phyloP scores from a whole-genome alignment of 306 rosid genomes.

The Hylodesmum podocarpum region DNA sequence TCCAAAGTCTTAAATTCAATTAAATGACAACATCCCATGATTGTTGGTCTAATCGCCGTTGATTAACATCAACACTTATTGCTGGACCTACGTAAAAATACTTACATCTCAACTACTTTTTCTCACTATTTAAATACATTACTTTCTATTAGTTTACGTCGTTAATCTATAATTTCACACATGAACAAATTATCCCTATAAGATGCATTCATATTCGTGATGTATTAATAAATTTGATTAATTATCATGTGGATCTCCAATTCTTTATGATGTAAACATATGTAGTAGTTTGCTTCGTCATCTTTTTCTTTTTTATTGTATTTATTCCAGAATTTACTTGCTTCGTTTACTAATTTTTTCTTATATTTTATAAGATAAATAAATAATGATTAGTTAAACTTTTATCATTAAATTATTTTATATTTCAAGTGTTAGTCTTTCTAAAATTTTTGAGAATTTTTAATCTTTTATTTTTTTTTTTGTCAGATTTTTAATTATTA shows the following conservation, averaged over 20 bases:
- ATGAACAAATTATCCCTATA: neutral
- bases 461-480: too few species aligned
- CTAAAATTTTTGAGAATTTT: too few species aligned
- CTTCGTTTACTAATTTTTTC: neutral
- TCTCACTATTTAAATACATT: neutral
- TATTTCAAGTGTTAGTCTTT: too few species aligned
- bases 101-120: neutral
- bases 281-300: neutral
- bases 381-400: too few species aligned
- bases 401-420: too few species aligned
- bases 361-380: neutral
- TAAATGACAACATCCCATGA: neutral
- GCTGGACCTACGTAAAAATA: neutral
- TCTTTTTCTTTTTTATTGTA: neutral
- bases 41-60: neutral
- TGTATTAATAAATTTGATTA: too few species aligned
- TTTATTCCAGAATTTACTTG: neutral
- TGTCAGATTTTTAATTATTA: too few species aligned
- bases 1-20: neutral
- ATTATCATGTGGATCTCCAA: neutral
- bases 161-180: neutral
- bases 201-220: neutral
- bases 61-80: neutral
- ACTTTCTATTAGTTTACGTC: too few species aligned
- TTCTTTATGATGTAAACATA: neutral